Evolutionary conservation across 169 alveolate genomes (phyloP), one percentile per base, ranked within the genome.

Genomic region (Eimeria sp.): DNA sequence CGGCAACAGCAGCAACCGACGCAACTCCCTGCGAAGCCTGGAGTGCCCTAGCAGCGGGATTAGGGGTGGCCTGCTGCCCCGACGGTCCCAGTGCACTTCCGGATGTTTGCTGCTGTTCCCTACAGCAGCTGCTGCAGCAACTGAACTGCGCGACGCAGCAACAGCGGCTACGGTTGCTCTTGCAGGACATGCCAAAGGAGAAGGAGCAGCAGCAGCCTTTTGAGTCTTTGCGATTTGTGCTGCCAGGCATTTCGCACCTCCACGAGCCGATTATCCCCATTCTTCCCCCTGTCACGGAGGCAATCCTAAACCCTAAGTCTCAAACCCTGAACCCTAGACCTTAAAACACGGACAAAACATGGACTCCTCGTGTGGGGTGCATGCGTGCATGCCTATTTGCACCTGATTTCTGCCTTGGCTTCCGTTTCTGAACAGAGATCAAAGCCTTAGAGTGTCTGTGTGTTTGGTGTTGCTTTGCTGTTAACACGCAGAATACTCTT

Each of bases 111-210:
- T 85, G 91, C 54, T 60, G 80, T 40, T 56, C 91, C n/a, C 60
- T 85, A 30, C 91, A 85, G 40, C 91, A 62, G 80, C 91, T 60
- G 77, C 52, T 60, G 80, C 91, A 85, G 78, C 91, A 85, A 23
- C 91, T 85, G 91, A 85, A 85, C 77, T 85, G 91, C 77, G 91
- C 91, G 80, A 10, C n/a, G 62, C 91, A 85, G 78, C 80, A 85
- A 62, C 91, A 62, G 80, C 80, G 91, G 78, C 40, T 85, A 60
- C 91, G 60, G 91, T 37, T 46, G 64, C 80, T 83, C n/a, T 25
- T 60, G 80, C 91, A 85, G 58, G 80, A 56, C 40, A 56, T 58
- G 78, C 91, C 91, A 8, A 27, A 60, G 77, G 80, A 85, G 91
- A 74, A 85, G 91, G 74, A 82, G 90, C 74, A 56, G 80, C 91